Evolutionary conservation across 2,329 filamentous ascomycete species (phyloP).

Genomic region (Mollisia scopiformis): DNA sequence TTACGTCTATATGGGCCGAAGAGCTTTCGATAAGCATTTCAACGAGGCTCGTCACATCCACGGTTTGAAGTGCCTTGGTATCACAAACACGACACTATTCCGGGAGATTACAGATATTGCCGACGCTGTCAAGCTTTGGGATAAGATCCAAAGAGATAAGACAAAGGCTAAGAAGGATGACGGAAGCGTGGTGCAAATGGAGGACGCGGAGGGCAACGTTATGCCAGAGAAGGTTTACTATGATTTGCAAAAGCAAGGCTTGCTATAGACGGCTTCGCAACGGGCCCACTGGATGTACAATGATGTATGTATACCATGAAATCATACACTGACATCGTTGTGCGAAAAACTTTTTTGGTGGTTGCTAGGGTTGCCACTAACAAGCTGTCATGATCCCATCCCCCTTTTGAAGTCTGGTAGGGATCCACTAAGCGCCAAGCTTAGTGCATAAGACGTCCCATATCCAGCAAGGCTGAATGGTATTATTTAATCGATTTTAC

Average conservation of each 20-base stretch:
- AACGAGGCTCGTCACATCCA: slow-evolving; percentile 93
- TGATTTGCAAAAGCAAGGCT: slow-evolving; percentile 89
- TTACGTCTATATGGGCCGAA: slow-evolving; percentile 96
- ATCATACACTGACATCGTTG: not conserved
- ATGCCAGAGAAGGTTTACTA: slow-evolving; percentile 99
- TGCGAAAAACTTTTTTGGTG: not conserved
- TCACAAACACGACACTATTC: slow-evolving; percentile 89
- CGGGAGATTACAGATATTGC: slow-evolving; percentile 92
- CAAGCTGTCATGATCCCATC: not conserved
- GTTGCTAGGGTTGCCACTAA: not conserved
- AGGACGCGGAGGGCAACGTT: slow-evolving; percentile 95
- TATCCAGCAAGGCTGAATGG: not conserved
- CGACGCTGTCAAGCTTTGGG: slow-evolving; percentile 86
- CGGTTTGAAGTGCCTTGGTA: slow-evolving; percentile 89
- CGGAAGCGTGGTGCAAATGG: slow-evolving; percentile 95
- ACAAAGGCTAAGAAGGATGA: slow-evolving; percentile 76
- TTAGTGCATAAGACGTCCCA: not conserved
- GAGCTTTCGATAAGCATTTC: slow-evolving; percentile 98
- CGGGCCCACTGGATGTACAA: slow-evolving; percentile 11
- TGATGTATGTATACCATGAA: slow-evolving; percentile 11
- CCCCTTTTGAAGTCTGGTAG: not conserved
- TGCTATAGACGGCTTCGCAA: slow-evolving; percentile 55
- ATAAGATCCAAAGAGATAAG: slow-evolving; percentile 87
- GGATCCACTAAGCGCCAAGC: not conserved
- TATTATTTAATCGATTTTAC: not conserved